Evolutionary conservation across 169 alveolate genomes (phyloP), one percentile per base, ranked within the genome.

Genomic region (Haemoproteus tartakovskyi): DNA sequence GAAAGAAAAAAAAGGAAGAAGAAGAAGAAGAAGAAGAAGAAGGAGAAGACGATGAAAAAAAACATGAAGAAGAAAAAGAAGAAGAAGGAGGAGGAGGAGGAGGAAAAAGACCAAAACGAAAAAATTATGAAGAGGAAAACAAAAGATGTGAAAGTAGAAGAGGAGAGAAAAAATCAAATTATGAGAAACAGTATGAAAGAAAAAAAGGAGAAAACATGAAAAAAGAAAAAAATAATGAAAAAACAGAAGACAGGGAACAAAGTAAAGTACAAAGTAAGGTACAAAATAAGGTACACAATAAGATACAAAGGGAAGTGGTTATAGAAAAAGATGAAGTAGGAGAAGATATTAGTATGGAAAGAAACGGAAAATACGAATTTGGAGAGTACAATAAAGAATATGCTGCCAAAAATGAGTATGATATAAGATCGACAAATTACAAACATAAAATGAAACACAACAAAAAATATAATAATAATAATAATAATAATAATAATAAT

Each of bases 181-280:
- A n/a, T 12, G 36, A 47, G 56, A 22, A 67, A 26, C 29, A 4
- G 51, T 29, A 12, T 40, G 82, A 47, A 0, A 36, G 51, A 27
- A 67, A 45, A 47, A 60, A 56, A 24, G 2, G 26, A 9, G 14
- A 48, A 29, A 56, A 46, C 22, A 40, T 21, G 27, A 24, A 40
- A 5, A 57, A 60, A 11, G 74, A 60, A 38, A 60, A 60, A 41
- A 60, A 56, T 41, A 60, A 38, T 24, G 74, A 56, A 9, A 60
- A 60, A 60, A 38, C 14, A 21, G 27, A 21, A 11, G 11, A 41
- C 27, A n/a, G n/a, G n/a, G n/a, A n/a, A n/a, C n/a, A n/a, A n/a
- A n/a, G n/a, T n/a, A n/a, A n/a, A n/a, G n/a, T n/a, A n/a, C n/a
- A n/a, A n/a, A n/a, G n/a, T n/a, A n/a, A n/a, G n/a, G n/a, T n/a